Base-by-base conservation (phyloP, 371 early-diverging fungal species). In the Mucor racemosus region DNA sequence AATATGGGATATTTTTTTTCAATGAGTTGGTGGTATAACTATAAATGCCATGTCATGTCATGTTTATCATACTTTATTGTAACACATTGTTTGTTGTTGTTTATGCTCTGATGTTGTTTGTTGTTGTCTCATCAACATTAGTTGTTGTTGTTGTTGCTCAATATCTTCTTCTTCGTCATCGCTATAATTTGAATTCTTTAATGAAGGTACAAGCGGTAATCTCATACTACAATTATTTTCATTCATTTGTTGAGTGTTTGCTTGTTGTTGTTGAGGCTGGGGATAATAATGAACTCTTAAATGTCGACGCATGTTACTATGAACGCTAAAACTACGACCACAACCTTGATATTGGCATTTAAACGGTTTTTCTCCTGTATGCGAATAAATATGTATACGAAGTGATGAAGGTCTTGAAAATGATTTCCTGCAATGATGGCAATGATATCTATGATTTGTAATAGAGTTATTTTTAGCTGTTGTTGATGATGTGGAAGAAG, bases 361-460 rank as follows among this genome's bases (percentile, higher is more conserved):
- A 69, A 85, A 87, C 5, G 93, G 93, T 58, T 87, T 86, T 63
- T 92, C 92, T 5, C 92, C 91, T 5, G 93, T 92, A 66, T 92
- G 93, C 1, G 90, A 86, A 64, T 86, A 82, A 53, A 85, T 84
- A 68, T 92, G 92, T 34, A 90, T 91, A 4, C 81, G 73, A 2
- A 91, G 73, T 0, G 89, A 86, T 5, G 76, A 74, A 21, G 72
- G 77, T 65, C 74, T 60, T 11, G 72, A 72, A 31, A 77, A 77
- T 8, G 75, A 64, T 58, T 73, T 73, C 31, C 61, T 50, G 44
- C 74, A 73, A 42, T 69, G 67, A n/a, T 65, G 64, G 61, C 74
- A 73, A 41, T 73, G 74, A 34, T 73, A 69, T 40, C 74, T 39
- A 39, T 68, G 64, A 39, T n/a, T 40, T 14, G 14, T 15, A 8